phyloP scores from a whole-genome alignment of 1,139 yeast genomes.

The Candida sp. region DNA sequence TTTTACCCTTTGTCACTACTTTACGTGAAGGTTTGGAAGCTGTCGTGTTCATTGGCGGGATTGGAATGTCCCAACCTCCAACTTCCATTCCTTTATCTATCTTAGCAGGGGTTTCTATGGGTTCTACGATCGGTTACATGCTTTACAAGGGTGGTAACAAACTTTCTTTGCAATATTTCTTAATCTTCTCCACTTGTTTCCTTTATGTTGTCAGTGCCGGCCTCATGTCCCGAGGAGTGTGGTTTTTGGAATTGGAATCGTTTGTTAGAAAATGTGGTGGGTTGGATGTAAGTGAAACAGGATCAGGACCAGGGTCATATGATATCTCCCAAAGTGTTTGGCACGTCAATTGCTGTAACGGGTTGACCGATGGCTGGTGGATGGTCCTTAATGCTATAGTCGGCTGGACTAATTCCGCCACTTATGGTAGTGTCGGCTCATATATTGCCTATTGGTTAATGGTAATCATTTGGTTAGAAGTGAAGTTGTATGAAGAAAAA shows the following conservation, averaged over 20 bases:
- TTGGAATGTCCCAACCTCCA: slow-evolving; percentile 40
- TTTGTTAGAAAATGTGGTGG: slow-evolving; percentile 71
- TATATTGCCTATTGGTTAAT: slow-evolving; percentile 75
- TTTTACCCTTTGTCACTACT: slow-evolving; percentile 42
- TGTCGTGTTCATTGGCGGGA: slow-evolving; percentile 46
- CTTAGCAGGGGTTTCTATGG: slow-evolving; percentile 31
- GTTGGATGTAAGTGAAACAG: slow-evolving; percentile 84
- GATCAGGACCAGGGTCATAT: slow-evolving; percentile 94
- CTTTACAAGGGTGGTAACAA: slow-evolving; percentile 42
- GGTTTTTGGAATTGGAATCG: slow-evolving; percentile 79
- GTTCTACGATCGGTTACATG: slow-evolving; percentile 30
- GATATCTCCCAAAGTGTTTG: slow-evolving; percentile 77
- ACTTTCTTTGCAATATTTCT: slow-evolving; percentile 38
- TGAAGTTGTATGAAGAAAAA: slow-evolving; percentile 57
- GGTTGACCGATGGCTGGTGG: slow-evolving; percentile 90
- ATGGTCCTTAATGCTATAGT: slow-evolving; percentile 86
- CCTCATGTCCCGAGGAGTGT: slow-evolving; percentile 61
- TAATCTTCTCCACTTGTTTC: slow-evolving; percentile 39
- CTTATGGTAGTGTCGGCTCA: slow-evolving; percentile 84
- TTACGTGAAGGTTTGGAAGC: slow-evolving; percentile 49
- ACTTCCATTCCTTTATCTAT: slow-evolving; percentile 40
- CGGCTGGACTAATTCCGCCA: slow-evolving; percentile 97
- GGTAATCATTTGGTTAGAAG: slow-evolving; percentile 51
- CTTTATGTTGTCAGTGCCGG: slow-evolving; percentile 45
- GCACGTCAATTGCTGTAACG: slow-evolving; percentile 98